Conservation (phyloP, 2,329 filamentous ascomycete species). For the Arthrobotrys conoides region DNA sequence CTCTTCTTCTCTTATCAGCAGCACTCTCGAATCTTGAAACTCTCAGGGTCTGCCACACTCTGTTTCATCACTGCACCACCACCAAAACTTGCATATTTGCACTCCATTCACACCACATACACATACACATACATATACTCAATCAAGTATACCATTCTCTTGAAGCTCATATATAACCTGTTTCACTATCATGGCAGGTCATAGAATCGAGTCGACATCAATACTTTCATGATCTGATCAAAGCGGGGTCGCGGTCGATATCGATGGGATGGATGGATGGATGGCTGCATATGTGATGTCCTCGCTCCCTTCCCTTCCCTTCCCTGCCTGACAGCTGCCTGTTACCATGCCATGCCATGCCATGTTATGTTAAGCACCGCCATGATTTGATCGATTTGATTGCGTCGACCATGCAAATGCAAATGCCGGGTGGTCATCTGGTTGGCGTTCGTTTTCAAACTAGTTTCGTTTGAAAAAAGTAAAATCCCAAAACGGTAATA, state of each 20-base stretch:
- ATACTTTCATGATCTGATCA: background rate
- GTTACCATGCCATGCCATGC: background rate
- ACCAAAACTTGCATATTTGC: background rate
- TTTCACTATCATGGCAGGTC: too few relatives aligned
- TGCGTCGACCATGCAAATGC: background rate
- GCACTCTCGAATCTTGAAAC: slow-evolving; percentile 1
- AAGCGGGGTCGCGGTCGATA: background rate
- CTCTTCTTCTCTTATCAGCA: background rate
- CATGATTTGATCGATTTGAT: background rate
- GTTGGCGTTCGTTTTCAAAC: background rate
- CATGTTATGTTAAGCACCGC: too few relatives aligned
- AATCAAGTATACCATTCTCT: too few relatives aligned
- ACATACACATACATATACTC: background rate
- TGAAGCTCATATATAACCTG: too few relatives aligned
- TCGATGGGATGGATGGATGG: background rate
- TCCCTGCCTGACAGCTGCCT: background rate
- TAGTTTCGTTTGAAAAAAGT: background rate
- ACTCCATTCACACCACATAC: background rate
- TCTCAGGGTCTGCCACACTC: slow-evolving; percentile 3
- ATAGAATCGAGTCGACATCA: too few relatives aligned
- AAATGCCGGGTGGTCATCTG: background rate
- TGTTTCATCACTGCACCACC: slow-evolving; percentile 2
- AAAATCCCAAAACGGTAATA: slow-evolving; percentile 1
- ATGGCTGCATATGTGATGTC: background rate
- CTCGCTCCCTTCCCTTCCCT: background rate